Percentiles rank a stretch among this genome's conserved stretches.
Evolutionary conservation across 768 basidiomycete species (phyloP).

Genomic region (Candolleomyces eurysporus): DNA sequence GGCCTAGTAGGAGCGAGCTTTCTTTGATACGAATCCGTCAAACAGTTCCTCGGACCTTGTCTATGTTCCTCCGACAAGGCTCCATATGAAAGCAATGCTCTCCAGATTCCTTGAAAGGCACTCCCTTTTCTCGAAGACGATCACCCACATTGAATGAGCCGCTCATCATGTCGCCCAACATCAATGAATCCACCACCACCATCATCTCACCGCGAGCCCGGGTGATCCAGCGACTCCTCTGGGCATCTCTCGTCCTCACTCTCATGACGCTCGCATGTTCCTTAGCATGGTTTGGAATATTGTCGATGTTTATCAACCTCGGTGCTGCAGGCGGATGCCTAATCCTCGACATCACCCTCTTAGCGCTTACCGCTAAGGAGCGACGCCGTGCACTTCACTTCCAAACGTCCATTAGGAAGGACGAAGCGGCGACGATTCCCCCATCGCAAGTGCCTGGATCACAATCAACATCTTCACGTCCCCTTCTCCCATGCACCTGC

Average conservation of each 20-base stretch:
- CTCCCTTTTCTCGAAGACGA: too few relatives aligned
- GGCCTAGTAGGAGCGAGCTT: too few relatives aligned
- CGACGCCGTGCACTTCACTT: not conserved
- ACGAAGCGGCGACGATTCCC: not conserved
- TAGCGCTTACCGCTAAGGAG: not conserved
- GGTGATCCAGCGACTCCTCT: not conserved
- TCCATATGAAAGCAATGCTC: too few relatives aligned
- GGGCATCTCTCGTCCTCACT: not conserved
- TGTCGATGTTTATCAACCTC: not conserved
- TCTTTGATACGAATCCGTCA: too few relatives aligned
- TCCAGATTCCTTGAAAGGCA: too few relatives aligned
- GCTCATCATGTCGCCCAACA: not conserved
- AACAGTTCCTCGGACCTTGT: too few relatives aligned
- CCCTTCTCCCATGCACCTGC: not conserved
- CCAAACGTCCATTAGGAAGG: too few relatives aligned
- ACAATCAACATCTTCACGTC: not conserved
- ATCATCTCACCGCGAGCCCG: slow-evolving; percentile 8
- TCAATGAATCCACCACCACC: slow-evolving; percentile 16
- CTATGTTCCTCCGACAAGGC: too few relatives aligned
- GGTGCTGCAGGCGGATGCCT: not conserved
- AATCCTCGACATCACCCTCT: not conserved
- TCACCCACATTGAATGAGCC: too few relatives aligned
- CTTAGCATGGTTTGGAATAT: not conserved
- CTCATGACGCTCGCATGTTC: not conserved
- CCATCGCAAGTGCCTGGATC: not conserved